Percentiles rank a stretch among this genome's conserved stretches.
Conservation (phyloP, 1,139 yeast genomes). For the Protomyces inouyei region DNA sequence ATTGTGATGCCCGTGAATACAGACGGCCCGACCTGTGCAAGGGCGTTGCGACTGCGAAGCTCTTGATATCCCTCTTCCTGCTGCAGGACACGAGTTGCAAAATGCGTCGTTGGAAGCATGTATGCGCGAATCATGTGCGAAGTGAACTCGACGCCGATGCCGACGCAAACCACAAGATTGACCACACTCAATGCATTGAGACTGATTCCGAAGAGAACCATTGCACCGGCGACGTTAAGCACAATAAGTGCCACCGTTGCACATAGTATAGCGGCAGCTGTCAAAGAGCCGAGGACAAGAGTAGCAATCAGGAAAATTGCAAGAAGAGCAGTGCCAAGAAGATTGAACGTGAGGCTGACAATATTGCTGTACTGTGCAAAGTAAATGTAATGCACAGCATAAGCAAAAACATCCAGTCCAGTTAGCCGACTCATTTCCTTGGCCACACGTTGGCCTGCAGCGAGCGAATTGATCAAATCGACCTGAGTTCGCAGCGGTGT, state of each 20-base stretch:
- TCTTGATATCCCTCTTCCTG: slow-evolving; percentile 31
- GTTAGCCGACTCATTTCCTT: slow-evolving; percentile 49
- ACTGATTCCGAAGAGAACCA: slow-evolving; percentile 70
- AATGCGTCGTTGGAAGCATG: slow-evolving; percentile 42
- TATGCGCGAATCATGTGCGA: slow-evolving; percentile 80
- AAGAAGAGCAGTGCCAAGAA: slow-evolving; percentile 54
- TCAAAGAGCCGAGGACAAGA: slow-evolving; percentile 60
- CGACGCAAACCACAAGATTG: slow-evolving; percentile 81
- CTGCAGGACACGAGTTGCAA: slow-evolving; percentile 19
- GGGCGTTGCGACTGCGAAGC: slow-evolving; percentile 54
- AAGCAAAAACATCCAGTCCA: slow-evolving; percentile 69
- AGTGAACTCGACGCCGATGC: slow-evolving; percentile 89
- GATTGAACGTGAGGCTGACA: slow-evolving; percentile 50
- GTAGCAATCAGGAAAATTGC: slow-evolving; percentile 55
- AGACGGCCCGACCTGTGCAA: slow-evolving; percentile 75
- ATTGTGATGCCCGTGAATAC: slow-evolving; percentile 85
- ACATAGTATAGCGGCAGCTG: slow-evolving; percentile 55
- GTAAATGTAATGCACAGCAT: slow-evolving; percentile 85
- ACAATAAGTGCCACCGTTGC: slow-evolving; percentile 61
- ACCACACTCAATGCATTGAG: slow-evolving; percentile 87
- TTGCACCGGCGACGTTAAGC: slow-evolving; percentile 69
- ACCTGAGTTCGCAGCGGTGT: slow-evolving; percentile 70
- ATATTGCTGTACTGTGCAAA: slow-evolving; percentile 81
- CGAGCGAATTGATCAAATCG: slow-evolving; percentile 78
- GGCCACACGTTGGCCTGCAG: slow-evolving; percentile 65